A percentile compares a stretch with the other conserved stretches of the same genome.
phyloP scores from a whole-genome alignment of 176 grass and related monocot genomes.

The Triticum urartu region DNA sequence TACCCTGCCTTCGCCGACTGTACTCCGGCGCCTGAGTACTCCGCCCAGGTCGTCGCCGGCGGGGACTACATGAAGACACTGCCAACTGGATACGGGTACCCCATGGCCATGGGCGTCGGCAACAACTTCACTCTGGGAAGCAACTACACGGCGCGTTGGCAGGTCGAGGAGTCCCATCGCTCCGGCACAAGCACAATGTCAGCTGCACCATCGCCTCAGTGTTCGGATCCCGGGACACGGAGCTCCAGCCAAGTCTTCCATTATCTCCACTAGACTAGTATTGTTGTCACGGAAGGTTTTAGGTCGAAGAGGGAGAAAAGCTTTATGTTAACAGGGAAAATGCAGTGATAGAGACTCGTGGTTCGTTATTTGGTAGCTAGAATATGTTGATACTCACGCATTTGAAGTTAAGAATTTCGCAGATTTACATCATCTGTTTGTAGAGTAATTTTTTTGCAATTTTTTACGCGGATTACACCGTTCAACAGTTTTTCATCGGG shows the following conservation, averaged over 20 bases:
- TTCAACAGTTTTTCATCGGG: too few relatives aligned
- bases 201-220: background rate
- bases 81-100: background rate
- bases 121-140: background rate
- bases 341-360: too few relatives aligned
- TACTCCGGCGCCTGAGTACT: background rate
- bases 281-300: too few relatives aligned
- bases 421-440: too few relatives aligned
- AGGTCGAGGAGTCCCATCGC: background rate
- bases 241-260: background rate
- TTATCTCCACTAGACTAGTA: too few relatives aligned
- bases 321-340: too few relatives aligned
- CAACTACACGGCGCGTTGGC: background rate
- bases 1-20: background rate
- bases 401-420: too few relatives aligned
- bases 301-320: too few relatives aligned
- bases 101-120: background rate
- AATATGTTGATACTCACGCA: too few relatives aligned
- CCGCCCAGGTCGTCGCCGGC: background rate
- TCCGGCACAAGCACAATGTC: background rate
- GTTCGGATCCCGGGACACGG: background rate
- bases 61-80: background rate
- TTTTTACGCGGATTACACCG: too few relatives aligned
- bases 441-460: too few relatives aligned
- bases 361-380: too few relatives aligned